Base-by-base conservation (phyloP, 2,329 filamentous ascomycete species). In the Penicillium brasilianum region DNA sequence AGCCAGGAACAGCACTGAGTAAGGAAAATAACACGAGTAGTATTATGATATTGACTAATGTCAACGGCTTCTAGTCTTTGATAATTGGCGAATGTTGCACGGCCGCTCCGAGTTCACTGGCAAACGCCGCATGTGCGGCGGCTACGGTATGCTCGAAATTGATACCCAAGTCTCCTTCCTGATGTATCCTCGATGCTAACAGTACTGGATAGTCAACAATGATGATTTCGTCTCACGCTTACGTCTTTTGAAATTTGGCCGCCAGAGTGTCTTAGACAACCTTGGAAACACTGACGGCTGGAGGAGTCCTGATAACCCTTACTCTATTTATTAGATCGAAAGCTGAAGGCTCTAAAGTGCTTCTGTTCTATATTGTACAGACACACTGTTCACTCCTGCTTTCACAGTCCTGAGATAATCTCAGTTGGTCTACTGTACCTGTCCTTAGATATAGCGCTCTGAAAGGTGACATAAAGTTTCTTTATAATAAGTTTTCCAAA, bases 11-110 rank as follows among this genome's bases (percentile, higher is more conserved):
- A 55, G 85, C 92, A 6, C 72, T 97, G 59, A 88, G 91, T 93
- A 80, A 77, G 88, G 82, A 25, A 18, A 13, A 14, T 37, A 20
- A 20, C 16, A 2, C 1, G 9, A 22, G 3, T 13, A 39, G 22
- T 4, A 9, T 30, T 2, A 18, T 41, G 32, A 28, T 20, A 20
- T 32, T n/a, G 25, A n/a, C 51, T 55, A 8, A 53, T 48, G 32
- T 53, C 37, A 46, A 48, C 13, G 25, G 20, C 32, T 58, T 50
- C 44, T 68, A 91, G 90, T 98, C 50, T 97, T 99, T 76, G 92
- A 99, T 74, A 98, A 99, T 72, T 97, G 94, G 93, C 86, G 95
- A 61, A 90, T 97, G 36, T 80, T 98, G 68, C 95, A 99, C 76
- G 95, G 94, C 1, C 84, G 95, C 69, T 88, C 88, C 55, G 86